Evolutionary conservation across 169 alveolate species (phyloP), one percentile per base, ranked within the genome.

Genomic region (Cystoisospora suis): DNA sequence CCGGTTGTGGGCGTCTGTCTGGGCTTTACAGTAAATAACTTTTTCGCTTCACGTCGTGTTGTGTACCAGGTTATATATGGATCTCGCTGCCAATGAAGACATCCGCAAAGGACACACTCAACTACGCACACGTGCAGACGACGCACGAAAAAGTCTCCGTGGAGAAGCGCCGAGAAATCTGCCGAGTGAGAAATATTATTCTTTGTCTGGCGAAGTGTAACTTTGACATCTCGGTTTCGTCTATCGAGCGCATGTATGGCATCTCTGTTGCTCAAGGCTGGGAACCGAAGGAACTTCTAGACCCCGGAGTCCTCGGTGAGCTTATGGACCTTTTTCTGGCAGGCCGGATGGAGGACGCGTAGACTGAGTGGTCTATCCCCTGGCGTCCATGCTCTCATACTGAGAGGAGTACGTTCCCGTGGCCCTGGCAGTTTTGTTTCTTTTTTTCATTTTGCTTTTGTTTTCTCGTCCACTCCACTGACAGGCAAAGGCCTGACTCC

Each of bases 71-170:
- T 12, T 72, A 72, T 27, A 72, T 72, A 3, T 72, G 83, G 83
- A 40, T 72, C 27, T 72, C 83, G 3, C 45, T 72, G 47, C 83
- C 83, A 36, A 2, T 9, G 56, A 34, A 40, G 58, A 72, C 46
- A 15, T 38, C 83, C 27, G 53, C 83, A 29, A 34, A 40, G 23
- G 83, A 72, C 83, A 36, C 83, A 4, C 1, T 72, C 58, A 72
- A 72, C 83, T 72, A 72, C 56, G 83, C 83, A 5, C 53, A 34
- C 23, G 56, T 72, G 83, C 83, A 72, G 83, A 38, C 83, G 56
- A 72, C 53, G 56, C 83, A 72, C 36, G 83, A 72, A 53, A 34
- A 27, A 34, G 83, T 72, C 29, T 40, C 83, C 34, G 32, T 17
- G 83, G 83, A 34, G 83, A 34, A 1, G 53, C 83, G 83, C 1